These are phyloP conservation scores for Fallopia convolvulus DNA, from an alignment of 148 eudicot genomes.

Conservation along the genomic window DNA sequence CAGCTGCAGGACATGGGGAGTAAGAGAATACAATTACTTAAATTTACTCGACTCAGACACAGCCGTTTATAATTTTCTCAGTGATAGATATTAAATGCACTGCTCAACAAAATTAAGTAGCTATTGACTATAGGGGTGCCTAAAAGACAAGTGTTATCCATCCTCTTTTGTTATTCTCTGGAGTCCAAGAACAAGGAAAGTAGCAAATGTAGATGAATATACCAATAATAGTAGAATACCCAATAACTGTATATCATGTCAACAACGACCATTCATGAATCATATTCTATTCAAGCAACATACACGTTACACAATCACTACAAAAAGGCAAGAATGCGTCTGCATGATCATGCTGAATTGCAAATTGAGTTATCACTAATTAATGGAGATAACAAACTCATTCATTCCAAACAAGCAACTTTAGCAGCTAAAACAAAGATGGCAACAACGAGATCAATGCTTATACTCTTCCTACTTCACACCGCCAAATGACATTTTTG, in stretches of 20 bases:
- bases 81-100: background rate
- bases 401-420: background rate
- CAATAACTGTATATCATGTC: background rate
- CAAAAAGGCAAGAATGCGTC: background rate
- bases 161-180: too few species aligned
- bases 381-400: background rate
- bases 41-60: background rate
- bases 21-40: background rate
- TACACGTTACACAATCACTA: background rate
- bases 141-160: too few species aligned
- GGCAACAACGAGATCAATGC: background rate
- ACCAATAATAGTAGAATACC: background rate
- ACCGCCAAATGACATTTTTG: background rate
- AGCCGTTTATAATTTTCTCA: background rate
- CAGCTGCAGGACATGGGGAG: background rate
- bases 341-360: background rate
- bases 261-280: background rate
- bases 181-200: background rate
- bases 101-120: background rate
- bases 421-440: background rate
- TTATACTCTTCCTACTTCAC: background rate
- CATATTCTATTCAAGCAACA: background rate
- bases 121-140: too few species aligned
- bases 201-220: background rate
- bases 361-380: background rate